These are phyloP conservation scores for Ustilago trichophora DNA, from an alignment of 1,284 basidiomycete genomes.

Conservation along the genomic window DNA sequence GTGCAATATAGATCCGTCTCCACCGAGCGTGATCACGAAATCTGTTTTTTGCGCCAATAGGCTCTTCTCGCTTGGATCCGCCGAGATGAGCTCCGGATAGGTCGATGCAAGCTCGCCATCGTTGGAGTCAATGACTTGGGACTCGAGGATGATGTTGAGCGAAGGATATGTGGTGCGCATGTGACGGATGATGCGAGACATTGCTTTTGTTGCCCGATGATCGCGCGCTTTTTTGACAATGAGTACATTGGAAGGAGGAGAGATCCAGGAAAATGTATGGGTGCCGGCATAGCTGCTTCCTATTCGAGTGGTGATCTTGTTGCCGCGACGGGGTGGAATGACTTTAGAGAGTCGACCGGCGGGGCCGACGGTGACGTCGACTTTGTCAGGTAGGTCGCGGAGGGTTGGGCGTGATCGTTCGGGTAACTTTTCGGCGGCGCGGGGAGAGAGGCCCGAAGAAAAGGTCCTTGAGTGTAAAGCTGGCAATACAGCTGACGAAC, in stretches of 20 bases:
- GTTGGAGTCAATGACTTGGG: conserved; percentile 72
- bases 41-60: conserved; percentile 69
- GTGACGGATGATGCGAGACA: conserved; percentile 67
- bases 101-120: conserved; percentile 68
- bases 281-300: conserved; percentile 62
- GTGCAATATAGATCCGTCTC: conserved; percentile 94
- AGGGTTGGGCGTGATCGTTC: conserved; percentile 19
- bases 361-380: conserved; percentile 49
- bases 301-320: conserved; percentile 56
- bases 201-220: conserved; percentile 67
- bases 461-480: background rate
- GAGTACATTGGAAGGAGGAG: conserved; percentile 67
- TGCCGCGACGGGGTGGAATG: conserved; percentile 35
- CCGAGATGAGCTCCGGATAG: conserved; percentile 31
- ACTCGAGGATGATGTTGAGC: conserved; percentile 80
- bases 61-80: conserved; percentile 15
- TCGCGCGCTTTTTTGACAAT: conserved; percentile 70
- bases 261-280: conserved; percentile 64
- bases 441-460: background rate
- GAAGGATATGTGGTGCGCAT: conserved; percentile 71
- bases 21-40: conserved; percentile 88
- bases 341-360: conserved; percentile 56
- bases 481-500: background rate
- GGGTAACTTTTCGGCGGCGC: conserved; percentile 21
- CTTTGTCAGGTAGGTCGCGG: conserved; percentile 51